Evolutionary conservation across 805 yeast species (phyloP).

Genomic region (Pichia occidentalis): DNA sequence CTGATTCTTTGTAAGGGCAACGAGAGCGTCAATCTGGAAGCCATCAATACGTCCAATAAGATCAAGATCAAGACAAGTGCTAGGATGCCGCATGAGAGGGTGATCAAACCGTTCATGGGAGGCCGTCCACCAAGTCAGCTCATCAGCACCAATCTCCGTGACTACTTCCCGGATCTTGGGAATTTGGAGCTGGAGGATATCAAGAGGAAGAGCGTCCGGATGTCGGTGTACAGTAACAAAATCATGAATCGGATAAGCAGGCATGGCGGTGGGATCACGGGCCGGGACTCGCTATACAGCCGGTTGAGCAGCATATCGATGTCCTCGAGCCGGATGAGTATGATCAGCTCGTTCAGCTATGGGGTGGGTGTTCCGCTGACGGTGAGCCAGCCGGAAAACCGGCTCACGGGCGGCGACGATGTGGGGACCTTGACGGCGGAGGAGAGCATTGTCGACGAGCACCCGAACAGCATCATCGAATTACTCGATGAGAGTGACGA

Average conservation of each 20-base stretch:
- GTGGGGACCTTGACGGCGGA: slow-evolving; percentile 2
- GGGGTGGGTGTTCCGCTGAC: slow-evolving; percentile 26
- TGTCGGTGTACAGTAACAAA: slow-evolving; percentile 44
- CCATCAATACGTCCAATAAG: slow-evolving; percentile 48
- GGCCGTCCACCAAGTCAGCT: slow-evolving; percentile 92
- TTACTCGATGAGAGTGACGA: slow-evolving; percentile 37
- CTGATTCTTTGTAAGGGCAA: slow-evolving; percentile 59
- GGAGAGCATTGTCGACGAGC: slow-evolving; percentile 10
- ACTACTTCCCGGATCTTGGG: slow-evolving; percentile 84
- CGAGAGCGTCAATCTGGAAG: slow-evolving; percentile 38
- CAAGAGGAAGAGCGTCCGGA: slow-evolving; percentile 73
- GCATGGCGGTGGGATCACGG: slow-evolving; percentile 4
- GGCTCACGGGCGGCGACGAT: slow-evolving; percentile 29
- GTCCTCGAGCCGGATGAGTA: slow-evolving; percentile 19
- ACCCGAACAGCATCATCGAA: slow-evolving; percentile 40
- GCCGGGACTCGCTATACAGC: slow-evolving; percentile 22
- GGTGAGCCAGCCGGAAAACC: slow-evolving; percentile 49
- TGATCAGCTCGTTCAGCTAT: slow-evolving; percentile 25
- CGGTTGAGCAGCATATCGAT: slow-evolving; percentile 13
- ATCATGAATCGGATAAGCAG: slow-evolving; percentile 15
- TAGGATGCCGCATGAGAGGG: slow-evolving; percentile 6
- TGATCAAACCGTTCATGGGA: slow-evolving; percentile 47
- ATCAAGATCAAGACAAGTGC: slow-evolving; percentile 4
- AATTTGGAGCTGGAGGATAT: slow-evolving; percentile 69
- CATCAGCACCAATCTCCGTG: slow-evolving; percentile 81